Base-by-base conservation (phyloP, 1,284 basidiomycete species). In the Cutaneotrichosporon arboriforme region DNA sequence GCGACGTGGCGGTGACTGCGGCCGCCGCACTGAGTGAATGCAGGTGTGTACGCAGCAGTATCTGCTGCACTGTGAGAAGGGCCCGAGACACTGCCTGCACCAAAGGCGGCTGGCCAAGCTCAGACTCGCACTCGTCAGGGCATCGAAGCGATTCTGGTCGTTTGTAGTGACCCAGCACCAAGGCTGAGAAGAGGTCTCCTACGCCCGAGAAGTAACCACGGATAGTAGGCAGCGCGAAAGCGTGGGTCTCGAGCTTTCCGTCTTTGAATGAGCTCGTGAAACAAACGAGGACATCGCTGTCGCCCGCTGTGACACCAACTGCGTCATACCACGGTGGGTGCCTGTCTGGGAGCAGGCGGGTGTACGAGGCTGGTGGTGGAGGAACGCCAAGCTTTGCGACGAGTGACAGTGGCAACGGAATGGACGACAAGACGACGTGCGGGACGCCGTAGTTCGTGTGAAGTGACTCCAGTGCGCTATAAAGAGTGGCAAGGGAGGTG, bases 151-250 rank as follows among this genome's bases (percentile, higher is more conserved):
- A 31, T 15, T 55, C 47, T 12, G 66, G 46, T 14, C 71, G 64
- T n/a, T 76, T 68, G 71, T 85, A 97, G 64, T 93, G 86, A 0
- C 85, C 94, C 0, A 96, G 78, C 15, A 93, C 83, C 50, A 98
- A 83, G 0, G 96, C 90, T 2, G 93, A 92, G 77, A 99, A 98
- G 49, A 97, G 82, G 70, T 99, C 94, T 13, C 94, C 96, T 3
- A 97, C 93, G 22, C 94, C 96, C 10, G 89, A 88, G 72, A 94
- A 98, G 77, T 97, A 96, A 9, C 91, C 91, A 18, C 86, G 83
- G 22, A 97, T 81, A 39, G 87, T 82, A 0, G 88, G 87, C 10
- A 97, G 84, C 41, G 80, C 80, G 61, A 84, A 82, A 0, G 84
- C 83, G 72, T 87, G 81, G 17, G 93, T 74, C 15, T 66, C 60